phyloP scores from a whole-genome alignment of 2,329 filamentous ascomycete species.

The Geoglossum cookeanum region DNA sequence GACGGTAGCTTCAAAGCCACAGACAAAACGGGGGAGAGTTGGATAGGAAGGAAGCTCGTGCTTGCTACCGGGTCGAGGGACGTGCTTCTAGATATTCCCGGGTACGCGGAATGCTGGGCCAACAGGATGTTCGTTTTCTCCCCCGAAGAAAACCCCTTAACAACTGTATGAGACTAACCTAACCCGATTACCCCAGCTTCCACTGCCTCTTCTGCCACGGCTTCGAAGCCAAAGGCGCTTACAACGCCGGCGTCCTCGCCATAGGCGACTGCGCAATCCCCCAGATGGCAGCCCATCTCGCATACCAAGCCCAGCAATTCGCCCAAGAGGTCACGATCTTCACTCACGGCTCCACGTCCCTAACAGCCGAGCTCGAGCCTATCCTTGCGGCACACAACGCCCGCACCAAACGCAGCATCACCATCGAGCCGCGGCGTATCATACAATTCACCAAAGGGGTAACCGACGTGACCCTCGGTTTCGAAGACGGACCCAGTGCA shows the following conservation, averaged over 20 bases:
- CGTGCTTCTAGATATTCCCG: conserved; percentile 29
- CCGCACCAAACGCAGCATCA: conserved; percentile 9
- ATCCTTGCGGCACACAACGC: not conserved
- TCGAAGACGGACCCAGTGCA: conserved; percentile 21
- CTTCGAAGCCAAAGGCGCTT: conserved; percentile 33
- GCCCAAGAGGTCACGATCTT: conserved; percentile 29
- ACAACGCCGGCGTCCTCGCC: conserved; percentile 29
- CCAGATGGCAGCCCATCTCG: conserved; percentile 20
- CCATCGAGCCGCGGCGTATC: conserved; percentile 15
- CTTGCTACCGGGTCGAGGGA: conserved; percentile 36
- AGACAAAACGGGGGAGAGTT: conserved; percentile 26
- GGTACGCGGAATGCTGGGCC: conserved; percentile 37
- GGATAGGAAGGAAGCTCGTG: conserved; percentile 32
- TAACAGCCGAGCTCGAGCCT: conserved; percentile 3
- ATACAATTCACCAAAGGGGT: conserved; percentile 15
- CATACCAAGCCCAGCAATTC: conserved; percentile 26
- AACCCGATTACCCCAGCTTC: conserved; percentile 20
- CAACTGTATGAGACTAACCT: not conserved
- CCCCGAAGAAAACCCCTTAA: not conserved
- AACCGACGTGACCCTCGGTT: conserved; percentile 19
- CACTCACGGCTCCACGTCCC: conserved; percentile 24
- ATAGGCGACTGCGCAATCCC: conserved; percentile 14
- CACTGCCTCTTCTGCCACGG: conserved; percentile 43
- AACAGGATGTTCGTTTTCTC: conserved; percentile 24
- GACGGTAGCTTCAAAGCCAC: conserved; percentile 18